Evolutionary conservation across 768 basidiomycete species (phyloP).

Genomic region (Suillus subluteus): DNA sequence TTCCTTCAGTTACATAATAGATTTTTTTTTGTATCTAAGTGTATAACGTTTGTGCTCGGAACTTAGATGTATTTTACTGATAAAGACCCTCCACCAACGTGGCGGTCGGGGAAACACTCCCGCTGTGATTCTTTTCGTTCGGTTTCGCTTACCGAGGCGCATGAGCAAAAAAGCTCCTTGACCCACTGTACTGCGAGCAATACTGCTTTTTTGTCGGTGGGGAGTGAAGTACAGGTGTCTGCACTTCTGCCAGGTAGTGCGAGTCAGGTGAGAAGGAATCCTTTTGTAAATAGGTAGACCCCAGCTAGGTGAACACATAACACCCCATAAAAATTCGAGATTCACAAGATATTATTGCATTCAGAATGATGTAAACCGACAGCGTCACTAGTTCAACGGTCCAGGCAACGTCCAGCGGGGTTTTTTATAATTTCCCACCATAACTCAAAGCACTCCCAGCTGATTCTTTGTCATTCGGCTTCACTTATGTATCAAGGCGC

Average conservation of each 20-base stretch:
- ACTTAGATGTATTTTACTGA: no score
- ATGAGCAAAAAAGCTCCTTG: no score
- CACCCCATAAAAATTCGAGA: constrained; percentile 55
- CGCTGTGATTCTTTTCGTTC: no score
- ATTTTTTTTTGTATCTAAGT: no score
- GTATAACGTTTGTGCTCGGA: no score
- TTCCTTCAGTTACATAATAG: no score
- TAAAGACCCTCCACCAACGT: no score
- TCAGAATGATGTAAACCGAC: no score
- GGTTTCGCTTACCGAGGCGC: no score
- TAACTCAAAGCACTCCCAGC: background rate
- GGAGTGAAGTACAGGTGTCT: constrained; percentile 39
- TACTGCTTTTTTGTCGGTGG: constrained; percentile 80
- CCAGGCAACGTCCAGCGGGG: no score
- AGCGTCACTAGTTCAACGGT: no score
- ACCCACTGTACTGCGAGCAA: constrained; percentile 47
- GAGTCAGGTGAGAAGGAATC: constrained; percentile 84
- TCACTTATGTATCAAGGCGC: background rate
- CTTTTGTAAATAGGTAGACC: constrained; percentile 88
- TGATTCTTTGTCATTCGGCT: background rate
- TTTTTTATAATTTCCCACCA: background rate
- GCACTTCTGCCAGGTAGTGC: constrained; percentile 34
- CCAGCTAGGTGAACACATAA: constrained; percentile 72
- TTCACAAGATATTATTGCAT: constrained; percentile 22
- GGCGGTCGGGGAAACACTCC: no score